Evolutionary conservation across 352 stramenopile species (phyloP).

Genomic region (Aphanomyces euteiches): DNA sequence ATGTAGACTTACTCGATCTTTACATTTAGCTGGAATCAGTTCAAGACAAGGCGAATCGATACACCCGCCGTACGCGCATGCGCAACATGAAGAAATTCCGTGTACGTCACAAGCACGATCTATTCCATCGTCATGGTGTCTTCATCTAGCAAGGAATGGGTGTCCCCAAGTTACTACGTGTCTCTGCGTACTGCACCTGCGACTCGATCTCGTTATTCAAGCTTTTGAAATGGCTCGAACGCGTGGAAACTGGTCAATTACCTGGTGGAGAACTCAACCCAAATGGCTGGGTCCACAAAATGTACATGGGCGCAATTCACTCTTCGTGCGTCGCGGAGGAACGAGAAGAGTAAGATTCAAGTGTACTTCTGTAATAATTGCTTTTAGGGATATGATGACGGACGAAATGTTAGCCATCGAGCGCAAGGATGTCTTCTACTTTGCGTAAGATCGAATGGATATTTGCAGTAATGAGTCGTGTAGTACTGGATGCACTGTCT

Average conservation of each 20-base stretch:
- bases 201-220: slow-evolving; percentile 83
- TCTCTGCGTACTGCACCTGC: slow-evolving; percentile 83
- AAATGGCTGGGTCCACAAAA: slow-evolving; percentile 76
- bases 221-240: slow-evolving; percentile 82
- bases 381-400: slow-evolving; percentile 22
- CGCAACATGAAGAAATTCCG: slow-evolving; percentile 79
- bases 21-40: slow-evolving; percentile 32
- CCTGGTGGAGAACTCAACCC: slow-evolving; percentile 71
- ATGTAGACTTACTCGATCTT: neutral
- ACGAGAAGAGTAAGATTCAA: slow-evolving; percentile 24
- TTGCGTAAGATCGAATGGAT: slow-evolving; percentile 45
- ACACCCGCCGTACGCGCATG: slow-evolving; percentile 74
- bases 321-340: slow-evolving; percentile 52
- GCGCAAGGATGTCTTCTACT: slow-evolving; percentile 85
- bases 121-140: neutral
- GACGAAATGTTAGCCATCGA: slow-evolving; percentile 42
- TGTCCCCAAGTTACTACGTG: slow-evolving; percentile 35
- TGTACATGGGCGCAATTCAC: slow-evolving; percentile 86
- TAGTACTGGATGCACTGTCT: slow-evolving; percentile 82
- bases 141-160: slow-evolving; percentile 25
- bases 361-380: neutral
- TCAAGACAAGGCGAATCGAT: slow-evolving; percentile 59
- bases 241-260: slow-evolving; percentile 69
- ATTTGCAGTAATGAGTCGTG: neutral
- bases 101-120: neutral